Base-by-base conservation (phyloP, 306 rosid species). In the Medicago lupulina region DNA sequence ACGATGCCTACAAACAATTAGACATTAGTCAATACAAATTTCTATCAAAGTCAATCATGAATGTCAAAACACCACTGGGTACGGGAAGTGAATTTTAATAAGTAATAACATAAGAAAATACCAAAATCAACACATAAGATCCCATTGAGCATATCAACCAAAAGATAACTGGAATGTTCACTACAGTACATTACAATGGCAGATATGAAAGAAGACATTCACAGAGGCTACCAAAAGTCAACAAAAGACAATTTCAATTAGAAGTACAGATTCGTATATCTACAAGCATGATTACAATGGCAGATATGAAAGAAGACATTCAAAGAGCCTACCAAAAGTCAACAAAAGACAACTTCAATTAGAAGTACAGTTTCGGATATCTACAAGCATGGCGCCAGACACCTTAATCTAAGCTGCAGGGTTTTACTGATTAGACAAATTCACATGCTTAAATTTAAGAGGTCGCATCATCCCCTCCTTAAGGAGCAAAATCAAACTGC, bases 1-100 rank as follows among this genome's bases (percentile, higher is more conserved):
- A 12, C 79, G 89, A 64, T 83, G 9, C 81, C 97, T 91, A 80
- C 57, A 67, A 70, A 46, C 23, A 54, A 28, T 23, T 11, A 13
- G 28, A 16, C 44, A 61, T 54, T 57, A 57, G 71, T 25, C 18
- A n/a, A 68, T 16, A 54, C 16, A 63, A 15, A 39, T 44, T n/a
- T 47, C 38, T 21, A 34, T 0, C 57, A 2, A 39, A 18, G 40
- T 36, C 54, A 3, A 67, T 67, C 18, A 8, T 23, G 8, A 61
- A 66, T 13, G 55, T 4, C 67, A 9, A 83, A 61, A 54, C 15
- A 6, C 12, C 73, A 80, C 51, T 17, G 21, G 15, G 39, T 50
- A 36, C 21, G 4, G 62, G 19, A 21, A 62, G 53, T 3, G 31
- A 39, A 31, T 28, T 50, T 64, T 14, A 41, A 63, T 16, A 14